Base-by-base conservation (phyloP, 2,329 filamentous ascomycete genomes). In the Cytospora schulzeri region DNA sequence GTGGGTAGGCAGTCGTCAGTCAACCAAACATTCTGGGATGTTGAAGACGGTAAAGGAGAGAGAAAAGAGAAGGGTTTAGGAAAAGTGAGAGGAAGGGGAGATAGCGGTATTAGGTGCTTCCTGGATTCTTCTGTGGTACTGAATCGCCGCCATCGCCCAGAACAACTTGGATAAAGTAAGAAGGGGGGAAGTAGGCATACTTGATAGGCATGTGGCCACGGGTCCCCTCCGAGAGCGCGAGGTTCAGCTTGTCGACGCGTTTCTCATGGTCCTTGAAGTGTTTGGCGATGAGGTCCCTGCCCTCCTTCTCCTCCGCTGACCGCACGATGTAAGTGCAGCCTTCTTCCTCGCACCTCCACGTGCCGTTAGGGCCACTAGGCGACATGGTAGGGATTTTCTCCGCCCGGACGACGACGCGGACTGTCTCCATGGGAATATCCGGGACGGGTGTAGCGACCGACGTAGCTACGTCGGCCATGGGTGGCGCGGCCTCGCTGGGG, bases 271-370 rank as follows among this genome's bases (percentile, higher is more conserved):
- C 78, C 48, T 79, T 79, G 67, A 88, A 83, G 71, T 92, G 90
- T 56, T 83, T 78, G 22, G 79, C 79, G 54, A 92, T 88, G 12
- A 85, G 76, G 5, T 79, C 76, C 65, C 85, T 82, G 28, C 84
- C 85, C 0, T 81, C 79, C 3, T 81, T 75, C 51, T 83, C 80
- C 53, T 86, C 83, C n/a, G 85, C 86, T 2, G 81, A 82, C 66
- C 88, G 87, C 14, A 91, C 85, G 50, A 88, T 80, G 69, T 87
- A 87, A 45, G 77, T 77, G 70, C 90, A 92, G 28, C 83, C 87
- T 14, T 86, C 84, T 66, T 89, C 81, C 5, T 83, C 82, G 70
- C 90, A 92, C 1, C 78, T 78, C 89, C 89, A 92, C 0, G 86
- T 86, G 60, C 88, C 84, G 65, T 86, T 81, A 0, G 86, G 84